Evolutionary conservation across 306 rosid genomes (phyloP).

Genomic region (Sphenostylis stenocarpa): DNA sequence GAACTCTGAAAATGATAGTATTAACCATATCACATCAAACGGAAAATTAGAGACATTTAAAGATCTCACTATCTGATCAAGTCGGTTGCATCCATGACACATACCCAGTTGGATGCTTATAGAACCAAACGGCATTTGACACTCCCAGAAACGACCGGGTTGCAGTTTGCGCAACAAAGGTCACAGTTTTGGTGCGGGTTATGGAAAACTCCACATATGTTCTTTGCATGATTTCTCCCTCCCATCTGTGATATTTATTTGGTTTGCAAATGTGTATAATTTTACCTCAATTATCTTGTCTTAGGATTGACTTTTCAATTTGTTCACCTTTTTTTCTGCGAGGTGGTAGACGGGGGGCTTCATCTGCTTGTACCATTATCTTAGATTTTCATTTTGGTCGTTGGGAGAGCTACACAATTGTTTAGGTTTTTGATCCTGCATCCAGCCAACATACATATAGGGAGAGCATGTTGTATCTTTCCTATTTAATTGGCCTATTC

Average conservation of each 20-base stretch:
- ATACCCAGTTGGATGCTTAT: constrained; percentile 26
- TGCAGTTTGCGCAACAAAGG: constrained; percentile 38
- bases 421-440: constrained; percentile 44
- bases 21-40: constrained; percentile 51
- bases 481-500: constrained; percentile 50
- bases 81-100: constrained; percentile 5
- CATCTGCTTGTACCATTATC: constrained; percentile 34
- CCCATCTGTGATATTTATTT: constrained; percentile 45
- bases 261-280: constrained; percentile 76
- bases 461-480: constrained; percentile 60
- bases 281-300: constrained; percentile 39
- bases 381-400: constrained; percentile 41
- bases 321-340: constrained; percentile 50
- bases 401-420: constrained; percentile 43
- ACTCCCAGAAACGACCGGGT: constrained; percentile 20
- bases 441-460: constrained; percentile 44
- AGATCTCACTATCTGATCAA: constrained; percentile 54
- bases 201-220: constrained; percentile 30
- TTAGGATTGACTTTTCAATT: constrained; percentile 41
- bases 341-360: constrained; percentile 44
- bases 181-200: constrained; percentile 43
- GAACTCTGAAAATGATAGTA: constrained; percentile 58
- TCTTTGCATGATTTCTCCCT: constrained; percentile 32
- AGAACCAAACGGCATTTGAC: constrained; percentile 35
- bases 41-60: constrained; percentile 71